A percentile compares a stretch with the other conserved stretches of the same genome.
These are phyloP conservation scores for Camelina laxa DNA, from an alignment of 345 rosid genomes.

Conservation along the genomic window DNA sequence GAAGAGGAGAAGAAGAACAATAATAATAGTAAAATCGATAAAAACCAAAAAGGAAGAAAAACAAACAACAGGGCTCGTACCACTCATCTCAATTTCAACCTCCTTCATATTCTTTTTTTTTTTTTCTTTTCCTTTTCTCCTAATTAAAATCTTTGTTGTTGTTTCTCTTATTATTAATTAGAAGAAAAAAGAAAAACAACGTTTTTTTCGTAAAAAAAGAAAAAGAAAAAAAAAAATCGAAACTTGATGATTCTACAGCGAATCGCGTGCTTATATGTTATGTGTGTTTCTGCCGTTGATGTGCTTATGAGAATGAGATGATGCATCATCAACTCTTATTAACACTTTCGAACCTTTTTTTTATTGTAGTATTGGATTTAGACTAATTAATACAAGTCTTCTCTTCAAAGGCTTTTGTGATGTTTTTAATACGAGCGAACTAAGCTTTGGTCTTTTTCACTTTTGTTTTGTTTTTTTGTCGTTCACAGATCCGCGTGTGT, in stretches of 20 bases:
- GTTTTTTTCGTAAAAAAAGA: neutral
- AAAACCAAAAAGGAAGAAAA: constrained; percentile 41
- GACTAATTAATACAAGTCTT: constrained; percentile 5
- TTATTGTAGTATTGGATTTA: neutral
- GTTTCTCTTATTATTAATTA: constrained; percentile 25
- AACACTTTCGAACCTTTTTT: neutral
- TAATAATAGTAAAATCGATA: constrained; percentile 48
- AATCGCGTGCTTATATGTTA: constrained; percentile 40
- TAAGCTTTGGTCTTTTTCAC: neutral
- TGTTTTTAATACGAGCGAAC: neutral
- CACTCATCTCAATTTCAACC: constrained; percentile 49
- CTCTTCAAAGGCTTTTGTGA: neutral
- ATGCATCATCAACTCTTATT: constrained; percentile 17
- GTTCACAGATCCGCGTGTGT: constrained; percentile 33
- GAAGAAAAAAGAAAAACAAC: neutral
- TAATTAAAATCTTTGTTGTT: constrained; percentile 36
- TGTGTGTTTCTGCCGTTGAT: constrained; percentile 46
- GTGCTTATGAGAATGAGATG: constrained; percentile 40
- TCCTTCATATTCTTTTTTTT: constrained; percentile 33
- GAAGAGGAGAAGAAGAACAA: constrained; percentile 36
- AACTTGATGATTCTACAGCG: constrained; percentile 40
- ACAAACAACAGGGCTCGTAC: constrained; percentile 42
- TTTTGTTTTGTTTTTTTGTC: neutral
- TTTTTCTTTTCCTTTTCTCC: constrained; percentile 16
- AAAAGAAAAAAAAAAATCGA: constrained; percentile 17